Evolutionary conservation across 768 basidiomycete genomes (phyloP).

Genomic region (Russula earlei): DNA sequence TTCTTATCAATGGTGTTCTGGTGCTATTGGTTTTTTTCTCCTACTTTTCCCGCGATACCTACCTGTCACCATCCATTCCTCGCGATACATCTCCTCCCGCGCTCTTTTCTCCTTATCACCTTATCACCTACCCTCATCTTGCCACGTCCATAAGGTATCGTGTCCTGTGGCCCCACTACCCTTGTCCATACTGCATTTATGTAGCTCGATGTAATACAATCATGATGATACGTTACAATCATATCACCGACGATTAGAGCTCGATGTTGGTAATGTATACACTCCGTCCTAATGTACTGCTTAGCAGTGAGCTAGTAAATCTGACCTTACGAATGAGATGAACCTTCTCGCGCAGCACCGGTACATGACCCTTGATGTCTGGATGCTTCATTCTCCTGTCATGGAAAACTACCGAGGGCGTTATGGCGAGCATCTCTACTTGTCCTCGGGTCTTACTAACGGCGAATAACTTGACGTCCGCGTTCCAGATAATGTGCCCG

Average conservation of each 20-base stretch:
- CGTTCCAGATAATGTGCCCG: too few species aligned
- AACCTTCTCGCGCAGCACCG: too few species aligned
- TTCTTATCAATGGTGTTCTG: slow-evolving; percentile 1
- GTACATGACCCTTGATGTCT: too few species aligned
- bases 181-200: background rate
- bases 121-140: background rate
- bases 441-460: too few species aligned
- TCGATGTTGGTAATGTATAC: background rate
- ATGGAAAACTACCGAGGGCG: too few species aligned
- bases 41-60: slow-evolving; percentile 9
- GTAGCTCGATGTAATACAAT: slow-evolving; percentile 2
- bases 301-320: too few species aligned
- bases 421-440: too few species aligned
- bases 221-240: background rate
- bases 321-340: too few species aligned
- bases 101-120: background rate
- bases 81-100: slow-evolving; percentile 8
- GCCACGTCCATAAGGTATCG: background rate
- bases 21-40: slow-evolving; percentile 9
- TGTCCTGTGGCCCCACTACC: background rate
- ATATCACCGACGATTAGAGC: background rate
- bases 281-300: too few species aligned
- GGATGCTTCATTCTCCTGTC: too few species aligned
- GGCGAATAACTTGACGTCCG: too few species aligned
- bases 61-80: background rate